Evolutionary conservation across 768 basidiomycete genomes (phyloP), one percentile per base, ranked within the genome.

Genomic region (Suillus paluster): DNA sequence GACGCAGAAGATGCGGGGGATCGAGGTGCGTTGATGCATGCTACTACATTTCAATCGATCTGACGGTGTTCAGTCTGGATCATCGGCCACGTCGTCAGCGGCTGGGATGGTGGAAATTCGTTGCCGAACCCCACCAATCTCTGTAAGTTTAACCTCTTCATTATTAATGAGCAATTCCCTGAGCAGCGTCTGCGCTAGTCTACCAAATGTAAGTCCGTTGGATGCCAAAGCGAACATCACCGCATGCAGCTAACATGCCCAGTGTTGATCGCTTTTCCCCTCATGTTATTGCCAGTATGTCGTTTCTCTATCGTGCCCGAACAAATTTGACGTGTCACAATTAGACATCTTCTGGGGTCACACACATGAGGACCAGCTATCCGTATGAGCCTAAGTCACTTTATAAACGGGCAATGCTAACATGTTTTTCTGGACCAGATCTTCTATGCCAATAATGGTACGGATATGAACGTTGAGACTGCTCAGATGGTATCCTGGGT

Each of bases 261-360:
- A 90, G 89, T 59, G 85, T 91, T 59, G 89, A 91, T 67, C 87
- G 89, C n/a, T 91, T 81, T 73, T 87, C 89, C 9, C 89, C 89
- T 34, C 90, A 91, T 67, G 89, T 91, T 59, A 88, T 91, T 63
- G 87, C 89, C 48, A 88, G 87, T 89, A 58, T 46, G 87, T 80
- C 46, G n/a, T 55, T 58, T 44, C 54, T 57, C 49, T 54, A 48
- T 64, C 53, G 44, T 52, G 52, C 39, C 19, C 59, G 25, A 45
- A 45, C 9, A 54, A 34, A 21, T 19, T 64, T 45, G 61, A 62
- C 64, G 67, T 65, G 60, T 56, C 57, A 54, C 30, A 44, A 56
- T 42, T 59, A 87, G 89, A 84, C 65, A 84, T 91, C n/a, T 91
- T 92, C 78, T 92, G 80, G 69, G 91, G 91, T 7, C 91, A 92